These are phyloP conservation scores for Podospora sp. DNA, from an alignment of 495 filamentous ascomycete genomes.

Conservation along the genomic window DNA sequence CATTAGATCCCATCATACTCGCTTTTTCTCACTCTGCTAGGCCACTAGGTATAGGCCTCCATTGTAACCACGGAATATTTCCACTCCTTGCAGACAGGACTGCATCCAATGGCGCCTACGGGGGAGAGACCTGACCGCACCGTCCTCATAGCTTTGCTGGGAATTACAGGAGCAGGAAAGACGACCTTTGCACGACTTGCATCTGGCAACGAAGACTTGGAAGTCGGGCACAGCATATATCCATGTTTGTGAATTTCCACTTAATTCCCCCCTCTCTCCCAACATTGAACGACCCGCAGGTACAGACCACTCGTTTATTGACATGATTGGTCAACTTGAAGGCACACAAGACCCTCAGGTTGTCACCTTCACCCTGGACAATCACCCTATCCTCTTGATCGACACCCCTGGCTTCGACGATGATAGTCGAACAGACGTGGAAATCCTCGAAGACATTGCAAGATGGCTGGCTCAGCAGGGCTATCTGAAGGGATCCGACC, in stretches of 20 bases:
- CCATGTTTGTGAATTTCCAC: conserved; percentile 6
- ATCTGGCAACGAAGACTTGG: conserved; percentile 11
- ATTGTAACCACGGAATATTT: neutral
- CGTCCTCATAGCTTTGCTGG: conserved; percentile 13
- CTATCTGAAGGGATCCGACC: conserved; percentile 8
- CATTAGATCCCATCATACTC: neutral
- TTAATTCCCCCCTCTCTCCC: neutral
- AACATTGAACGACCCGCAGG: neutral
- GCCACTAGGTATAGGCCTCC: neutral
- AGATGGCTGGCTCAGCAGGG: conserved; percentile 9
- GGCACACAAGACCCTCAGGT: conserved; percentile 15
- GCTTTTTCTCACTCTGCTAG: neutral
- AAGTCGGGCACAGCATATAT: conserved; percentile 17
- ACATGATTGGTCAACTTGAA: neutral
- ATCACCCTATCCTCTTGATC: conserved; percentile 10
- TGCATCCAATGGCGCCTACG: conserved; percentile 6
- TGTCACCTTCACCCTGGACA: neutral
- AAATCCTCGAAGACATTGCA: conserved; percentile 18
- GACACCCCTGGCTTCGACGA: conserved; percentile 17
- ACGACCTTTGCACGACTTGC: conserved; percentile 10
- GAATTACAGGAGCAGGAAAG: conserved; percentile 12
- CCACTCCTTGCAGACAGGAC: neutral
- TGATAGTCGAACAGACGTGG: conserved; percentile 8
- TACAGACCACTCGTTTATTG: too few relatives aligned
- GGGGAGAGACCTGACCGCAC: neutral